Evolutionary conservation across 1,139 yeast genomes (phyloP).

Genomic region (Kodamaea derodonti): DNA sequence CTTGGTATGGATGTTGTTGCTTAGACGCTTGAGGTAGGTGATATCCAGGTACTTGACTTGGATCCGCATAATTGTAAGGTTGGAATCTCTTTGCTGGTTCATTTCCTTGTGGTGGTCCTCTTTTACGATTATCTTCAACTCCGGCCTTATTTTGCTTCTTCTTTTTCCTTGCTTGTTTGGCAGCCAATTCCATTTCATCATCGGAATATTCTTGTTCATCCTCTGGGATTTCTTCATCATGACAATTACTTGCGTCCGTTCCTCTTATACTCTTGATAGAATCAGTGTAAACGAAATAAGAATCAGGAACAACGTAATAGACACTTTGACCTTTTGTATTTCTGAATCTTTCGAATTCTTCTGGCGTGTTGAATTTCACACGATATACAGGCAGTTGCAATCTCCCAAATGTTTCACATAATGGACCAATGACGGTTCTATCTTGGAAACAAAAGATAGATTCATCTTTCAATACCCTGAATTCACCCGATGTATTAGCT

Average conservation of each 20-base stretch:
- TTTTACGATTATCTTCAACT: constrained; percentile 11
- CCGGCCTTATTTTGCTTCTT: constrained; percentile 35
- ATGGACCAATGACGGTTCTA: constrained; percentile 68
- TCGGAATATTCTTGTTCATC: constrained; percentile 95
- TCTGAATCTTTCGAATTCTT: constrained; percentile 45
- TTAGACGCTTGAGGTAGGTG: constrained; percentile 8
- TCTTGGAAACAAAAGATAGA: constrained; percentile 79
- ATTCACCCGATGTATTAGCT: constrained; percentile 81
- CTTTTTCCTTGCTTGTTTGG: constrained; percentile 57
- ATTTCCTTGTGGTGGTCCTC: constrained; percentile 4
- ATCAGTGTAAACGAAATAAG: constrained; percentile 76
- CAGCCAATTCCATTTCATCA: constrained; percentile 73
- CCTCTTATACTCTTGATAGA: constrained; percentile 69
- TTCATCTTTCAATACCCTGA: constrained; percentile 74
- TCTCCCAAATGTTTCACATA: constrained; percentile 89
- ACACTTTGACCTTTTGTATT: constrained; percentile 55
- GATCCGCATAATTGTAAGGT: constrained; percentile 21
- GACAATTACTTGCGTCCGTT: constrained; percentile 90
- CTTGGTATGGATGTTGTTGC: constrained; percentile 8
- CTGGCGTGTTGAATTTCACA: constrained; percentile 58
- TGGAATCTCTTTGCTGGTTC: constrained; percentile 16
- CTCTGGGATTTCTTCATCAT: constrained; percentile 90
- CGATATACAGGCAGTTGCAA: constrained; percentile 81
- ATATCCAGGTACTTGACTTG: constrained; percentile 10
- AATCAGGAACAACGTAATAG: constrained; percentile 75